Percentiles rank a stretch among this genome's conserved stretches.
These are phyloP conservation scores for Vaccinium corymbosum DNA, from an alignment of 148 eudicot genomes.

Conservation along the genomic window DNA sequence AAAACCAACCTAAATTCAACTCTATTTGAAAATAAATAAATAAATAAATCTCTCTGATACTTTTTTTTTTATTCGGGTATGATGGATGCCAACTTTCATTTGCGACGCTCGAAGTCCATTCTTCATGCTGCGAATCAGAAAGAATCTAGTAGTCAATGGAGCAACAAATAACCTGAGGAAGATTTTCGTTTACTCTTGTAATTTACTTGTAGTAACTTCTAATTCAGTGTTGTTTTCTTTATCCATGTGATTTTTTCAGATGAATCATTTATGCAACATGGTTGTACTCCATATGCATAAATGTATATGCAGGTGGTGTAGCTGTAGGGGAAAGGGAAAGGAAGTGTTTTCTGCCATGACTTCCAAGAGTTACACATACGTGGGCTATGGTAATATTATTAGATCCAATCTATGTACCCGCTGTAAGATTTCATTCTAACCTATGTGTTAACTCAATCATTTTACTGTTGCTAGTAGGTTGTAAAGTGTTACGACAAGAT, in stretches of 20 bases:
- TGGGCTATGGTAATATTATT: background rate
- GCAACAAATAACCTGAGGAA: background rate
- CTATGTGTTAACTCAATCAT: background rate
- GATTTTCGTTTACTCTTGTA: background rate
- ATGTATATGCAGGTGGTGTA: background rate
- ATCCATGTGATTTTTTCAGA: background rate
- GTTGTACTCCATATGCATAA: background rate
- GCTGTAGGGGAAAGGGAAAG: background rate
- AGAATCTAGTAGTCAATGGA: background rate
- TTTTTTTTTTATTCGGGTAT: background rate
- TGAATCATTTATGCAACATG: background rate
- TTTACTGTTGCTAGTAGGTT: background rate
- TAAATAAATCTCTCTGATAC: background rate
- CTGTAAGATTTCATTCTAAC: background rate
- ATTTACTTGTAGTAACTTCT: background rate
- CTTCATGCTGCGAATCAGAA: background rate
- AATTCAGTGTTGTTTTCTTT: background rate
- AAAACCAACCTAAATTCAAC: background rate
- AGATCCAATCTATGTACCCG: background rate
- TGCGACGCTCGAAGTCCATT: background rate
- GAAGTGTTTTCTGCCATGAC: background rate
- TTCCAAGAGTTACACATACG: background rate
- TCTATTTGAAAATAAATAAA: background rate
- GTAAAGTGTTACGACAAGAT: background rate
- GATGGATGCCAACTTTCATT: too few species aligned